Evolutionary conservation across 2,329 filamentous ascomycete genomes (phyloP).

Genomic region (Colletotrichum sp.): DNA sequence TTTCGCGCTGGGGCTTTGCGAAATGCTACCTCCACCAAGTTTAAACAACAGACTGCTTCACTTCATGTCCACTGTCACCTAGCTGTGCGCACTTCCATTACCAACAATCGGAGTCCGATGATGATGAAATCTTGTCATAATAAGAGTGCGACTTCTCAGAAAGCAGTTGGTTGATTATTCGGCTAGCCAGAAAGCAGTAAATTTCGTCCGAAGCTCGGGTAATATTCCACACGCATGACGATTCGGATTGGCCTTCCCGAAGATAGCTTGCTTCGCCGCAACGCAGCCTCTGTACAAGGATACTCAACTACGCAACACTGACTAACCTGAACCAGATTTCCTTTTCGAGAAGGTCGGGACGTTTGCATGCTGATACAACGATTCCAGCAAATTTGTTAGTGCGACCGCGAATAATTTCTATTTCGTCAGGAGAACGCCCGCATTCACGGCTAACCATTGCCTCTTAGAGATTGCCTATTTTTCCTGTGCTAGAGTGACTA

Average conservation of each 20-base stretch:
- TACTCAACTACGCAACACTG: background rate
- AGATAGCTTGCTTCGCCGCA: background rate
- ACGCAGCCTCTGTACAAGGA: background rate
- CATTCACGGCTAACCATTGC: background rate
- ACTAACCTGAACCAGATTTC: background rate
- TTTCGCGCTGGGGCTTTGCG: background rate
- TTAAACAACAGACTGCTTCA: background rate
- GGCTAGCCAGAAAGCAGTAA: background rate
- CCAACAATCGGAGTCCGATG: background rate
- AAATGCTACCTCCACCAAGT: background rate
- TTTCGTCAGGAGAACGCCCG: background rate
- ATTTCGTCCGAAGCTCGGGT: background rate
- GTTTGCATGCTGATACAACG: background rate
- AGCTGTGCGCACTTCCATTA: background rate
- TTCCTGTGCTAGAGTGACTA: too few relatives aligned
- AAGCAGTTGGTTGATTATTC: background rate
- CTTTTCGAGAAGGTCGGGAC: background rate
- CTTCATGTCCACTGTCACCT: background rate
- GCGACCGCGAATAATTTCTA: background rate
- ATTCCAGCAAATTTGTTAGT: background rate
- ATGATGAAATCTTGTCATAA: background rate
- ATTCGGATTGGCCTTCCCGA: background rate
- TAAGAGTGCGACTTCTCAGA: background rate
- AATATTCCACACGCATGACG: accelerated
- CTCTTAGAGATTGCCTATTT: too few relatives aligned